Evolutionary conservation across 2,329 filamentous ascomycete genomes (phyloP).

Genomic region (Thermothelomyces thermophilus): DNA sequence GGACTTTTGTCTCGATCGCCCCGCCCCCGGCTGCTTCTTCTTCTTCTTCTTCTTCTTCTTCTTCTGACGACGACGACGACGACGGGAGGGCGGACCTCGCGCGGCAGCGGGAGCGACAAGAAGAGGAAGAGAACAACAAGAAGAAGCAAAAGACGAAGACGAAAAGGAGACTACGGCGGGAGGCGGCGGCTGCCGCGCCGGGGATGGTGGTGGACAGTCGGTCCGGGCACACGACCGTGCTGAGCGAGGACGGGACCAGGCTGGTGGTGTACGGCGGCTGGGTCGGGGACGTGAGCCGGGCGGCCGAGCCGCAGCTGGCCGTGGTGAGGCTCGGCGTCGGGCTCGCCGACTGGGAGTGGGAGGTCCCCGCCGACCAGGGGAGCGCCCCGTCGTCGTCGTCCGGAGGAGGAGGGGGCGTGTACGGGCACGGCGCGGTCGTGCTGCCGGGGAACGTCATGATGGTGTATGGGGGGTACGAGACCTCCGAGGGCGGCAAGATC

Average conservation of each 20-base stretch:
- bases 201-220: slow-evolving; percentile 57
- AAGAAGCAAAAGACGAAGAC: neutral
- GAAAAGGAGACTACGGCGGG: too few relatives aligned
- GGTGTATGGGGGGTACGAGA: slow-evolving; percentile 56
- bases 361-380: slow-evolving; percentile 47
- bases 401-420: slow-evolving; percentile 37
- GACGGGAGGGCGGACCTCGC: slow-evolving; percentile 47
- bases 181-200: slow-evolving; percentile 24
- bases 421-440: slow-evolving; percentile 57
- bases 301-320: slow-evolving; percentile 75
- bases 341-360: slow-evolving; percentile 71
- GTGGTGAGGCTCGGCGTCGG: slow-evolving; percentile 68
- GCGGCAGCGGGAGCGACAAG: neutral
- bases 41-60: neutral
- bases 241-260: slow-evolving; percentile 71
- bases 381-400: neutral
- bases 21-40: slow-evolving; percentile 28
- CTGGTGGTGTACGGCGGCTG: slow-evolving; percentile 82
- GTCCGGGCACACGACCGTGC: slow-evolving; percentile 80
- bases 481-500: slow-evolving; percentile 30
- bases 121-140: neutral
- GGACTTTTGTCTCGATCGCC: slow-evolving; percentile 71
- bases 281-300: slow-evolving; percentile 72
- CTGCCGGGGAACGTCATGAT: slow-evolving; percentile 63
- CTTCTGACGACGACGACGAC: neutral